Evolutionary conservation across 352 stramenopile species (phyloP).

Genomic region (Globisporangium heterothallicum): DNA sequence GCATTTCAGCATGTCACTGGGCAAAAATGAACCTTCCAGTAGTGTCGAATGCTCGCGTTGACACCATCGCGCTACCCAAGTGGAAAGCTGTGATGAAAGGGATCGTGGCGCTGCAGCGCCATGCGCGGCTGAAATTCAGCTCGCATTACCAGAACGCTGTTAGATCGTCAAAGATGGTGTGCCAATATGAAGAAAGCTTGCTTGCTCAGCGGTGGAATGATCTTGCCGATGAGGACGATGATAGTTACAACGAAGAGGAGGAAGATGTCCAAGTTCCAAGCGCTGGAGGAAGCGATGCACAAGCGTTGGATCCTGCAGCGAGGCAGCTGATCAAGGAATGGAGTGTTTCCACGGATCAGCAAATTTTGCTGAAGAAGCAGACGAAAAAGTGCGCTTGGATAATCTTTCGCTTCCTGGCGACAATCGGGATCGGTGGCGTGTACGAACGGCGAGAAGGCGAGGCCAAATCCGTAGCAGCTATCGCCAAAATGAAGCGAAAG

Average conservation of each 20-base stretch:
- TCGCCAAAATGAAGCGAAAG: conserved; percentile 72
- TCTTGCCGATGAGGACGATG: conserved; percentile 24
- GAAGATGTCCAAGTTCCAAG: conserved; percentile 9
- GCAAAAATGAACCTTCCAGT: conserved; percentile 49
- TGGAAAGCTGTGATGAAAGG: conserved; percentile 11
- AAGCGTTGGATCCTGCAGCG: neutral
- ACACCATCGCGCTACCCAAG: conserved; percentile 17
- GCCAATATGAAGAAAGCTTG: conserved; percentile 35
- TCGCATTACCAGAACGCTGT: conserved; percentile 20
- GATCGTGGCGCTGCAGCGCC: conserved; percentile 35
- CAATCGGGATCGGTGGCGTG: conserved; percentile 61
- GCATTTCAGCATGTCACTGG: conserved; percentile 67
- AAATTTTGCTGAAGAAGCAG: conserved; percentile 66
- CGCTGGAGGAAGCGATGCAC: neutral
- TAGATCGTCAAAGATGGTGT: conserved; percentile 32
- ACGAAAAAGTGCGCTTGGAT: conserved; percentile 70
- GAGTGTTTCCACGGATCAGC: conserved; percentile 55
- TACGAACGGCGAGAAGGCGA: conserved; percentile 71
- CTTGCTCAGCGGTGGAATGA: conserved; percentile 20
- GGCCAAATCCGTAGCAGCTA: conserved; percentile 51
- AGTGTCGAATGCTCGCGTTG: conserved; percentile 33
- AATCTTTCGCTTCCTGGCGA: conserved; percentile 76
- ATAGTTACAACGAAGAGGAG: conserved; percentile 17
- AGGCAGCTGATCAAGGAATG: conserved; percentile 31
- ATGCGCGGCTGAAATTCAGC: conserved; percentile 24